Conservation (phyloP, 768 basidiomycete species). For the Lactarius hengduanensis region DNA sequence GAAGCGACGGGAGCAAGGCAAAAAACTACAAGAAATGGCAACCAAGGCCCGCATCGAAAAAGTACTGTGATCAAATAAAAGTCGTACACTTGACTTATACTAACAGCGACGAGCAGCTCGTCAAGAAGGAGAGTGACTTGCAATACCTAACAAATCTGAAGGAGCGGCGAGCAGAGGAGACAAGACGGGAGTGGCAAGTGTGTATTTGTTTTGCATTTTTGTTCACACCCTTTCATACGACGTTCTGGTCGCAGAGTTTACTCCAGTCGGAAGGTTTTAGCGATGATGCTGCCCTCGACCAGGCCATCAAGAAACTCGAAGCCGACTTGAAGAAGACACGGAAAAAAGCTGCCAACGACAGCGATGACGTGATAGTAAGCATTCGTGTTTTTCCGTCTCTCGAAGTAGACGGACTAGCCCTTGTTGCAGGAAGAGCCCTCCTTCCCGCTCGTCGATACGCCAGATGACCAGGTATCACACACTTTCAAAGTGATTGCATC, state of each 20-base stretch:
- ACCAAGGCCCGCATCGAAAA: slow-evolving; percentile 84
- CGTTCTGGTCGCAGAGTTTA: slow-evolving; percentile 44
- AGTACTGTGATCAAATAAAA: slow-evolving; percentile 40
- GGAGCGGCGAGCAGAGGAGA: slow-evolving; percentile 56
- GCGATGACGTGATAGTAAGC: slow-evolving; percentile 57
- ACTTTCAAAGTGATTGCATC: neutral
- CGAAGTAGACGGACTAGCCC: neutral
- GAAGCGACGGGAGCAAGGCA: slow-evolving; percentile 80
- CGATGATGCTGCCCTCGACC: slow-evolving; percentile 74
- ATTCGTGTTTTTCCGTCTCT: slow-evolving; percentile 1
- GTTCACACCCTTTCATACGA: slow-evolving; percentile 16
- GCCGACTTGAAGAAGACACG: slow-evolving; percentile 68
- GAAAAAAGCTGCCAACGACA: slow-evolving; percentile 71
- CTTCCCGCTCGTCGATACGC: slow-evolving; percentile 89
- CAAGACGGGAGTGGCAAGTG: slow-evolving; percentile 76
- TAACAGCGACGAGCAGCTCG: slow-evolving; percentile 44
- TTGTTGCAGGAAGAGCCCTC: slow-evolving; percentile 64
- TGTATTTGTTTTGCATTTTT: slow-evolving; percentile 27
- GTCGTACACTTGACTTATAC: neutral
- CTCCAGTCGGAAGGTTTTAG: slow-evolving; percentile 71
- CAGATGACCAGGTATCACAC: slow-evolving; percentile 71
- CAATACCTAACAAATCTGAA: slow-evolving; percentile 61
- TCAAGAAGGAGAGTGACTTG: slow-evolving; percentile 75
- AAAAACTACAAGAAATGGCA: slow-evolving; percentile 87
- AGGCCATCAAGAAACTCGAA: slow-evolving; percentile 85